phyloP scores from a whole-genome alignment of 2,329 filamentous ascomycete species.

The Aspergillus nomiae region DNA sequence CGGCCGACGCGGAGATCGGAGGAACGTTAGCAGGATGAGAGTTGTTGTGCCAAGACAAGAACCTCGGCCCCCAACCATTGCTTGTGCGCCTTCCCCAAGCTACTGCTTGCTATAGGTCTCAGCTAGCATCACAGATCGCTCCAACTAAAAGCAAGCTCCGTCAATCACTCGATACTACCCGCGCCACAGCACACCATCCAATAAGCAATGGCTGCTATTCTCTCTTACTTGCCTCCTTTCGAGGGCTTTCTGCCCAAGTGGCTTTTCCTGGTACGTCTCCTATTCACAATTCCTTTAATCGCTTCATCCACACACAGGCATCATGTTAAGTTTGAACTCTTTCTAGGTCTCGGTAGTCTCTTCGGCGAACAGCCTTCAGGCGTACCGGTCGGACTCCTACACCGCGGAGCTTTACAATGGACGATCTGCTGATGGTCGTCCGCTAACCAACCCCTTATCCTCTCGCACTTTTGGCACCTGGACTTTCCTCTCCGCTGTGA shows the following conservation, averaged over 20 bases:
- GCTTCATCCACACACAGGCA: background rate
- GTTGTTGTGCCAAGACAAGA: constrained; percentile 12
- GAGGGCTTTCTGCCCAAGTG: constrained; percentile 63
- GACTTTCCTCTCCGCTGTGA: constrained; percentile 75
- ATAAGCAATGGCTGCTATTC: constrained; percentile 28
- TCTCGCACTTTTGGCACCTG: constrained; percentile 84
- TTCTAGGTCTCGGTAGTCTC: constrained; percentile 77
- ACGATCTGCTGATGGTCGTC: constrained; percentile 56
- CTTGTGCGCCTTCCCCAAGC: constrained; percentile 2
- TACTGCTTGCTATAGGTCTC: background rate
- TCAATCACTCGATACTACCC: background rate
- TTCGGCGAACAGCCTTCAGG: constrained; percentile 81
- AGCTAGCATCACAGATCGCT: background rate
- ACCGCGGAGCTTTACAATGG: constrained; percentile 77
- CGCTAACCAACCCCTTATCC: constrained; percentile 70
- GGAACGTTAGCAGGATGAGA: background rate
- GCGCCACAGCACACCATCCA: background rate
- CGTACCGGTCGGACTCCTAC: constrained; percentile 77
- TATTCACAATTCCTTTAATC: background rate
- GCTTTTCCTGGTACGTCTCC: constrained; percentile 60
- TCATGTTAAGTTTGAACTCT: background rate
- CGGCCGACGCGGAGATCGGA: constrained; percentile 1
- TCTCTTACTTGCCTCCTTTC: constrained; percentile 38
- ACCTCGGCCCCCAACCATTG: constrained; percentile 10
- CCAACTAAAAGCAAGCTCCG: background rate